Conservation (phyloP, 495 filamentous ascomycete genomes). For the Durotheca rogersii region DNA sequence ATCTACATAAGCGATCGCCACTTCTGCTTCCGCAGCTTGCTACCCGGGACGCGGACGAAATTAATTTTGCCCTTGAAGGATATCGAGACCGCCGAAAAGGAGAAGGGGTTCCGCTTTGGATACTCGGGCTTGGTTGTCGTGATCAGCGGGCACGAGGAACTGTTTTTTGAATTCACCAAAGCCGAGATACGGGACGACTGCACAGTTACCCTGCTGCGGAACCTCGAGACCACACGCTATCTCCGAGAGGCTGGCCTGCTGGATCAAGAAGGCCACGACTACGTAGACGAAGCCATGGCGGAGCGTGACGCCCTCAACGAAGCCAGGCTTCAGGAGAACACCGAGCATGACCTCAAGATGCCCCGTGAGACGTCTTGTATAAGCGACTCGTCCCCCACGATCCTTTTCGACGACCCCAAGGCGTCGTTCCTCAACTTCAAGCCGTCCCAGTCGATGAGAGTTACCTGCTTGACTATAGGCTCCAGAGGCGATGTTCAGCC, state of each 20-base stretch:
- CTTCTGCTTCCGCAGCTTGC: slow-evolving; percentile 89
- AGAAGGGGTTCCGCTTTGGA: slow-evolving; percentile 91
- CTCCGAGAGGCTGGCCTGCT: slow-evolving; percentile 71
- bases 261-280: slow-evolving; percentile 65
- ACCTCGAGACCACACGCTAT: slow-evolving; percentile 69
- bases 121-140: slow-evolving; percentile 90
- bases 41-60: slow-evolving; percentile 90
- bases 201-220: slow-evolving; percentile 72
- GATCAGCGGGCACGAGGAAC: slow-evolving; percentile 89
- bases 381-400: slow-evolving; percentile 60
- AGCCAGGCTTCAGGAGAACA: slow-evolving; percentile 64
- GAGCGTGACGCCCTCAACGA: slow-evolving; percentile 82
- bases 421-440: slow-evolving; percentile 96
- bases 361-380: slow-evolving; percentile 54
- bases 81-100: slow-evolving; percentile 90
- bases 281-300: slow-evolving; percentile 73
- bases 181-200: slow-evolving; percentile 84
- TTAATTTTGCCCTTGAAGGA: slow-evolving; percentile 89
- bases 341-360: slow-evolving; percentile 58
- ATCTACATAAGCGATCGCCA: slow-evolving; percentile 90
- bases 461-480: slow-evolving; percentile 94
- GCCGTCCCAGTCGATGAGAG: slow-evolving; percentile 73
- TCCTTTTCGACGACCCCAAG: slow-evolving; percentile 87
- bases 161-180: slow-evolving; percentile 91
- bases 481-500: slow-evolving; percentile 96